Conservation (phyloP, 441 rosid genomes). For the Iberis amara region DNA sequence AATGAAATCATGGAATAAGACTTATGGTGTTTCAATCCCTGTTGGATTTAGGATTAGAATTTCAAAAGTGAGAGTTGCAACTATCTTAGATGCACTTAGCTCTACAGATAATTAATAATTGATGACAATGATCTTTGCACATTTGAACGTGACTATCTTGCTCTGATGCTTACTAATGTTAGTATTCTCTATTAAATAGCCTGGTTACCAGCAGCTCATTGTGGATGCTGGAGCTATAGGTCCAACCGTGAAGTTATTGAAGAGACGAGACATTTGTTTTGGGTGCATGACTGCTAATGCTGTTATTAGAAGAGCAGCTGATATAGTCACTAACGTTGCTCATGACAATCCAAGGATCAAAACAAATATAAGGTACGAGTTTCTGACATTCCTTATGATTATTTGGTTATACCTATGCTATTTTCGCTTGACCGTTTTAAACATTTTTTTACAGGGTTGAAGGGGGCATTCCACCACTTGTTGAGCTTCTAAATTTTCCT, state of each 20-base stretch:
- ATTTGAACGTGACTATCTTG: not conserved
- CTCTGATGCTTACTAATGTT: not conserved
- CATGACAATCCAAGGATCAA: conserved; percentile 63
- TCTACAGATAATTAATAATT: not conserved
- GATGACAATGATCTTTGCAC: too few relatives aligned
- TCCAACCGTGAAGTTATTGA: conserved; percentile 42
- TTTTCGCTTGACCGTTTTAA: conserved; percentile 17
- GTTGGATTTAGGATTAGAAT: too few relatives aligned
- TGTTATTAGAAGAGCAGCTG: conserved; percentile 56
- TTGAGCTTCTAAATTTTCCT: conserved; percentile 46
- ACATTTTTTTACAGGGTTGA: conserved; percentile 39
- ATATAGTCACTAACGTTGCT: conserved; percentile 55
- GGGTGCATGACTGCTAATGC: conserved; percentile 33
- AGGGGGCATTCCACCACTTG: conserved; percentile 63
- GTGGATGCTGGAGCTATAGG: conserved; percentile 60
- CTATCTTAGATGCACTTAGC: not conserved
- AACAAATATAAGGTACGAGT: conserved; percentile 40
- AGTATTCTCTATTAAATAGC: conserved; percentile 32
- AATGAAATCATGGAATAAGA: not conserved
- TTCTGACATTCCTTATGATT: not conserved
- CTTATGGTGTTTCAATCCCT: too few relatives aligned
- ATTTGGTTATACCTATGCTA: conserved; percentile 4
- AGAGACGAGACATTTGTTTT: conserved; percentile 30
- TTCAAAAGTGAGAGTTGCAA: not conserved
- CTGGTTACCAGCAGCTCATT: conserved; percentile 55